Evolutionary conservation across 2,329 filamentous ascomycete genomes (phyloP), one percentile per base, ranked within the genome.

Genomic region (Sarocladium brachiariae): DNA sequence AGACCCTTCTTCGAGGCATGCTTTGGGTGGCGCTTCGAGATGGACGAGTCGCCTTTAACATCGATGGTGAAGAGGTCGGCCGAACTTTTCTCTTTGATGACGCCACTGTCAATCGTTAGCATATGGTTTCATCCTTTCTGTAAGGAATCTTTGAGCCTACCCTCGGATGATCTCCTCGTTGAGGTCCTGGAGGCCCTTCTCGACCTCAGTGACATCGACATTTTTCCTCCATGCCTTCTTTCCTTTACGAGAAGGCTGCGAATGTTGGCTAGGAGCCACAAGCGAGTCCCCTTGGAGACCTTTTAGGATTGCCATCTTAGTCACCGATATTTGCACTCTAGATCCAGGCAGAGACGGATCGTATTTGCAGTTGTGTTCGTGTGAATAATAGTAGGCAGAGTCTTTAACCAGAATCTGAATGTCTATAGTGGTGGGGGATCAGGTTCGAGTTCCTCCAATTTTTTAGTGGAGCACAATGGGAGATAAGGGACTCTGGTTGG

Each of bases 201-300:
- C 80, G 23, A 99, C 81, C 55, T 95, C 85, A 24, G 88, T 86
- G 55, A 97, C 81, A 70, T 99, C 89, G 68, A 99, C 89, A 71
- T 99, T 96, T 69, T 97, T 99, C 64, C 93, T 81, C 93, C 93
- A 99, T 27, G 93, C 92, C 73, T 95, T 97, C 72, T 97, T 97
- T 61, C 95, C 93, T 68, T 99, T 99, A 65, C 93, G 80, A 4
- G 92, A 97, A 23, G 90, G 82, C 68, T 99, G 93, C 56, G 81
- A 90, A 70, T 86, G 83, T 58, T 95, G 89, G 55, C 84, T 82
- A 10, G 90, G 91, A 16, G 88, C 86, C 31, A 76, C 70, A 11
- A 70, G 68, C 31, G 77, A 70, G 53, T 70, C 76, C 35, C 73
- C 67, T 9, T 57, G 57, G 46, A 68, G 69, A 45, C 71, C 68